A percentile compares a stretch with the other conserved stretches of the same genome.
phyloP scores from a whole-genome alignment of 2,329 filamentous ascomycete species.

The Exophiala xenobiotica region DNA sequence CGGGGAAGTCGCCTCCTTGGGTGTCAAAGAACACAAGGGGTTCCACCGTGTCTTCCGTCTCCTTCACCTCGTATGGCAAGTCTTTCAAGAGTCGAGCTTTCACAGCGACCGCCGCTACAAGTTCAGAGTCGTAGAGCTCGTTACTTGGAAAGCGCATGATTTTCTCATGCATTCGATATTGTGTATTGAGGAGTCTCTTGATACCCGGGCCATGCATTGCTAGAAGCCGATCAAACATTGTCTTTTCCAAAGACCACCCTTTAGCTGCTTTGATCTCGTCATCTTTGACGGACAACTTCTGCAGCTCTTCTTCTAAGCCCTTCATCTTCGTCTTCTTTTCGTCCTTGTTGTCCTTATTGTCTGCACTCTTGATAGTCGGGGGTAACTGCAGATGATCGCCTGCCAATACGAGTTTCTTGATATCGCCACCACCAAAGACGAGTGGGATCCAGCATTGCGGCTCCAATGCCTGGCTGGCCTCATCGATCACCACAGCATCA shows the following conservation, averaged over 20 bases:
- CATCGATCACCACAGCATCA: constrained; percentile 92
- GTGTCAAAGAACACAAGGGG: constrained; percentile 94
- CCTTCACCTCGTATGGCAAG: constrained; percentile 72
- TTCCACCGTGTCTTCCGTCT: constrained; percentile 82
- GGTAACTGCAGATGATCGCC: constrained; percentile 93
- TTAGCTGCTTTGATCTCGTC: constrained; percentile 39
- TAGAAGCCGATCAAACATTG: constrained; percentile 86
- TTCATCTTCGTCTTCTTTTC: constrained; percentile 44
- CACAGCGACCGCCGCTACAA: constrained; percentile 79
- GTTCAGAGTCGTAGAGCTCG: constrained; percentile 77
- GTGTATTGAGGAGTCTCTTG: constrained; percentile 92
- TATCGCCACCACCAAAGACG: constrained; percentile 53
- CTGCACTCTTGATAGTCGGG: constrained; percentile 77
- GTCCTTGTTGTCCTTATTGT: constrained; percentile 35
- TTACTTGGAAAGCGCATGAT: constrained; percentile 95
- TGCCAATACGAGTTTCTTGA: constrained; percentile 79
- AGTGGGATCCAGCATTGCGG: constrained; percentile 96
- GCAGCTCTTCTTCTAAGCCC: constrained; percentile 39
- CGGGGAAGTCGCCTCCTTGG: constrained; percentile 87
- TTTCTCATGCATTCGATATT: constrained; percentile 95
- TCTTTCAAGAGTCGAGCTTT: constrained; percentile 72
- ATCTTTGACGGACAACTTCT: constrained; percentile 36
- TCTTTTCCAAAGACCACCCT: constrained; percentile 73
- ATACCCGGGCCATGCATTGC: constrained; percentile 76
- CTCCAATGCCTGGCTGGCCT: constrained; percentile 92